Conservation (phyloP, 768 basidiomycete genomes). For the Tulasnella sp. region DNA sequence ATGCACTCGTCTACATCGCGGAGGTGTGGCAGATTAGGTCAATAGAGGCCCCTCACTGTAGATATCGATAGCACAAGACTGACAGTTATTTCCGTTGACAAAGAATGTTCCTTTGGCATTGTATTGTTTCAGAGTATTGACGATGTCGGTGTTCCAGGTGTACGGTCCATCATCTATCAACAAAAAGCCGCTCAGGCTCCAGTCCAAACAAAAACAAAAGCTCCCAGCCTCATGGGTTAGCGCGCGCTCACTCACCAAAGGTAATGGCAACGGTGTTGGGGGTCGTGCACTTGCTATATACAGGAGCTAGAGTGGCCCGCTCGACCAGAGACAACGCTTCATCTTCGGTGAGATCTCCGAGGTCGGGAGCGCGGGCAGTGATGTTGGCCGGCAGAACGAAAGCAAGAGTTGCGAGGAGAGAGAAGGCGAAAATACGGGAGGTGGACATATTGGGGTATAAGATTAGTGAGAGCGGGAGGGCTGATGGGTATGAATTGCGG, state of each 20-base stretch:
- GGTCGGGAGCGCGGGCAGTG: background rate
- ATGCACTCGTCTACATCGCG: conserved; percentile 2
- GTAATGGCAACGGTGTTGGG: conserved; percentile 5
- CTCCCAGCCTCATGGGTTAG: background rate
- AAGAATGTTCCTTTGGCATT: conserved; percentile 28
- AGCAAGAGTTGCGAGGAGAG: background rate
- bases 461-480: background rate
- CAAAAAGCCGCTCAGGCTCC: background rate
- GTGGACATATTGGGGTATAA: background rate
- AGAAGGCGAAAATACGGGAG: background rate
- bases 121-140: background rate
- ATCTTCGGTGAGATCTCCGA: background rate
- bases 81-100: conserved; percentile 13
- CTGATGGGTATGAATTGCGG: background rate
- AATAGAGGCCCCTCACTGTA: background rate
- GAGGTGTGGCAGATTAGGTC: background rate
- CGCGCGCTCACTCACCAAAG: background rate
- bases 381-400: background rate
- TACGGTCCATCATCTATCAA: conserved; percentile 35
- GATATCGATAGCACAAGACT: background rate
- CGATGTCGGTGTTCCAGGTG: conserved; percentile 27
- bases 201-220: background rate
- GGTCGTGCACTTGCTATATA: background rate
- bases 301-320: background rate
- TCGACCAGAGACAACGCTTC: background rate